Percentiles rank a stretch among this genome's conserved stretches.
Conservation (phyloP, 2,329 filamentous ascomycete genomes). For the Claviceps africana region DNA sequence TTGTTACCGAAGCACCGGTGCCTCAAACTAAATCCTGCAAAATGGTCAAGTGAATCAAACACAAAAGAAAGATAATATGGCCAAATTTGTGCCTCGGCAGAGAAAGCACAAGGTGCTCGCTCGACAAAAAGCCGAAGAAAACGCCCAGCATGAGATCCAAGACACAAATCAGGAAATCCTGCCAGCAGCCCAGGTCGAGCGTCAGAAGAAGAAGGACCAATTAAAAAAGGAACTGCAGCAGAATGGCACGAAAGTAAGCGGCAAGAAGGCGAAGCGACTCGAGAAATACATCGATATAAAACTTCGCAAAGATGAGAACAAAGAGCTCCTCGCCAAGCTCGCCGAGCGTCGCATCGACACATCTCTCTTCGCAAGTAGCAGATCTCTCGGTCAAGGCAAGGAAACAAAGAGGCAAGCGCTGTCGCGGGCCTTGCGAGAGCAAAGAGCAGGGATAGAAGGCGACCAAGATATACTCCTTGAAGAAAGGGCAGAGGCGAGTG, state of each 20-base stretch:
- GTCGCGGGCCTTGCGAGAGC: constrained; percentile 48
- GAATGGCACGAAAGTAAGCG: constrained; percentile 40
- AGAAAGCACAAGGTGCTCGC: constrained; percentile 57
- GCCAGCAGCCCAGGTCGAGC: constrained; percentile 31
- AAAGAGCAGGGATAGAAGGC: constrained; percentile 47
- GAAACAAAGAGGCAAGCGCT: constrained; percentile 60
- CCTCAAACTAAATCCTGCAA: not conserved
- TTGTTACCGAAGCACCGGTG: constrained; percentile 12
- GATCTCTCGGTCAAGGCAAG: constrained; percentile 56
- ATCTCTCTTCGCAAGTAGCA: constrained; percentile 63
- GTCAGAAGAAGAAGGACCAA: constrained; percentile 39
- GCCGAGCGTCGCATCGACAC: constrained; percentile 70
- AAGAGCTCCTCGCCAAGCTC: constrained; percentile 70
- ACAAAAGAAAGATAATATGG: constrained; percentile 22
- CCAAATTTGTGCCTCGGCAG: constrained; percentile 48
- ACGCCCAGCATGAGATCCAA: constrained; percentile 24
- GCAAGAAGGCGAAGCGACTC: constrained; percentile 52
- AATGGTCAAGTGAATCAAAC: not conserved
- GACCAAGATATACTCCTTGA: constrained; percentile 41
- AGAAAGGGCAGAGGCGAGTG: constrained; percentile 18
- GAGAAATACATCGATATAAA: constrained; percentile 75
- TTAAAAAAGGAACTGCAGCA: constrained; percentile 39
- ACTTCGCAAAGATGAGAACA: constrained; percentile 84
- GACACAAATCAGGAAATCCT: constrained; percentile 24
- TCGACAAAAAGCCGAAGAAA: constrained; percentile 38